Evolutionary conservation across 306 rosid genomes (phyloP).

Genomic region (Cercis canadensis): DNA sequence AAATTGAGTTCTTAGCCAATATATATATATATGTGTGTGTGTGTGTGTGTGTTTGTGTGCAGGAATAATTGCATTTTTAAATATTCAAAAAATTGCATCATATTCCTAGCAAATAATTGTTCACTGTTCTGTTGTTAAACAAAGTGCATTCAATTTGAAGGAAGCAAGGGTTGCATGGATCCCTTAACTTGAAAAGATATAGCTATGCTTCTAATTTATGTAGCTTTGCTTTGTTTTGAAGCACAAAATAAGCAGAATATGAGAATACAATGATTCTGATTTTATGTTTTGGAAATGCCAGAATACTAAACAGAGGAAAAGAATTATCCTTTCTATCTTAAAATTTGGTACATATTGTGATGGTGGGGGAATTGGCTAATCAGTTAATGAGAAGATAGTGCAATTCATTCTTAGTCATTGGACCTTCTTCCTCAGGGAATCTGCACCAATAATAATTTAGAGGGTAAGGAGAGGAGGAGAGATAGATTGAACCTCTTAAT

Average conservation of each 20-base stretch:
- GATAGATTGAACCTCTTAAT: too few relatives aligned
- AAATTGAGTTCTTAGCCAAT: too few relatives aligned
- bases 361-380: not conserved
- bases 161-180: too few relatives aligned
- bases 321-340: not conserved
- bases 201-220: too few relatives aligned
- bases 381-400: not conserved
- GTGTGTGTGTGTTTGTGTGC: too few relatives aligned
- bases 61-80: conserved; percentile 28
- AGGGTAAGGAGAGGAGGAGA: not conserved
- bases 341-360: too few relatives aligned
- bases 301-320: not conserved
- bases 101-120: not conserved
- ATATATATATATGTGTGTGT: too few relatives aligned
- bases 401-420: not conserved
- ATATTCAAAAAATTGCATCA: conserved; percentile 27
- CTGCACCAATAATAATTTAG: too few relatives aligned
- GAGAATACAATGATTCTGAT: not conserved
- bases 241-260: not conserved
- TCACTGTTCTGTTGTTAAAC: not conserved
- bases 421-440: too few relatives aligned
- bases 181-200: too few relatives aligned
- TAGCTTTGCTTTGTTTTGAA: not conserved
- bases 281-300: not conserved
- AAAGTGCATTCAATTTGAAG: too few relatives aligned